Conservation (phyloP, 345 rosid species). For the Gossypium australe region DNA sequence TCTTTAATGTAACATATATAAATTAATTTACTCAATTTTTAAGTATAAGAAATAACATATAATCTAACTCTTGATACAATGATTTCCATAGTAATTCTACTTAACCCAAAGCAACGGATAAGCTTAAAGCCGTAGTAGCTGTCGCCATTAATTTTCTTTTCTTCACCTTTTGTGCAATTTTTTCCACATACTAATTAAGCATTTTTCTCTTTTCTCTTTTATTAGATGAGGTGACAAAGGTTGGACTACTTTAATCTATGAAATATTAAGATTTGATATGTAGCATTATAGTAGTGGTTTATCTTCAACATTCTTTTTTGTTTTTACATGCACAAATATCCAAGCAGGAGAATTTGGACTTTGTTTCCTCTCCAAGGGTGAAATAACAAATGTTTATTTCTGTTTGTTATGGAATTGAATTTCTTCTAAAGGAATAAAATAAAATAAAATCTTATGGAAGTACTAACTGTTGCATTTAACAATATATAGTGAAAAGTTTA, state of each 20-base stretch:
- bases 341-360: neutral
- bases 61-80: too few species aligned
- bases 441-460: too few species aligned
- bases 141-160: neutral
- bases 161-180: neutral
- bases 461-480: too few species aligned
- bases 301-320: neutral
- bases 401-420: neutral
- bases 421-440: neutral
- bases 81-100: fast-evolving
- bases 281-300: neutral
- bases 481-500: too few species aligned
- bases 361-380: neutral
- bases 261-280: neutral
- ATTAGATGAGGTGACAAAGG: neutral
- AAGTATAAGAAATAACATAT: too few species aligned
- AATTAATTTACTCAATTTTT: too few species aligned
- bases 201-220: neutral
- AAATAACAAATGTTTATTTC: neutral
- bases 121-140: neutral
- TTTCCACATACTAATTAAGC: neutral
- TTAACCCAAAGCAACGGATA: too few species aligned
- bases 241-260: neutral
- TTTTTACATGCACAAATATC: neutral
- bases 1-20: too few species aligned